A percentile compares a stretch with the other conserved stretches of the same genome.
Evolutionary conservation across 2,329 filamentous ascomycete species (phyloP).

Genomic region (Colletotrichum trifolii): DNA sequence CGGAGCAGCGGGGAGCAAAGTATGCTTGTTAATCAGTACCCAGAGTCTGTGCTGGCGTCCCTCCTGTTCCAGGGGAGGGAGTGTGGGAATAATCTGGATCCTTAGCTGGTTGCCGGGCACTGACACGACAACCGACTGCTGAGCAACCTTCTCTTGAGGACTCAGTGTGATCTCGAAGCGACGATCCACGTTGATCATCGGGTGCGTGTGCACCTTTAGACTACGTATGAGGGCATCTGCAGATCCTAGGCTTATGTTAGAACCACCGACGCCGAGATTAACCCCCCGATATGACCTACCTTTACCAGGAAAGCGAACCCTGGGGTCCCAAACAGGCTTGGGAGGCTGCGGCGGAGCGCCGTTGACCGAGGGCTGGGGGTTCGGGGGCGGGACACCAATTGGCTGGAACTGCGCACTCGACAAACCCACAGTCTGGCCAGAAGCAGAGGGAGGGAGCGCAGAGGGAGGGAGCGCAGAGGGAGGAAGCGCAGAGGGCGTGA

Average conservation of each 20-base stretch:
- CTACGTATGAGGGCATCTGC: conserved; percentile 75
- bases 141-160: conserved; percentile 72
- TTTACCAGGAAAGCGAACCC: conserved; percentile 54
- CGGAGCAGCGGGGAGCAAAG: conserved; percentile 63
- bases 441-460: conserved; percentile 28
- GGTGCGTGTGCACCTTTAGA: conserved; percentile 75
- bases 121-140: conserved; percentile 79
- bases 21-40: conserved; percentile 75
- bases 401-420: conserved; percentile 37
- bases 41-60: conserved; percentile 81
- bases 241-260: conserved; percentile 53
- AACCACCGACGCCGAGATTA: not conserved
- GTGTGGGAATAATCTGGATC: conserved; percentile 75
- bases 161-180: conserved; percentile 73
- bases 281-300: conserved; percentile 44
- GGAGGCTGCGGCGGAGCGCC: conserved; percentile 47
- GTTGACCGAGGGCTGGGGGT: conserved; percentile 40
- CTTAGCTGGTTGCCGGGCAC: conserved; percentile 75
- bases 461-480: conserved; percentile 26
- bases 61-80: conserved; percentile 70
- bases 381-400: conserved; percentile 38
- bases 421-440: conserved; percentile 38
- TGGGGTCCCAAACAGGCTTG: conserved; percentile 45
- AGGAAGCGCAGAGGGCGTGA: conserved; percentile 23
- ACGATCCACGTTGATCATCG: conserved; percentile 69